phyloP scores from a whole-genome alignment of 495 filamentous ascomycete genomes.

The Aspergillus ellipticus region DNA sequence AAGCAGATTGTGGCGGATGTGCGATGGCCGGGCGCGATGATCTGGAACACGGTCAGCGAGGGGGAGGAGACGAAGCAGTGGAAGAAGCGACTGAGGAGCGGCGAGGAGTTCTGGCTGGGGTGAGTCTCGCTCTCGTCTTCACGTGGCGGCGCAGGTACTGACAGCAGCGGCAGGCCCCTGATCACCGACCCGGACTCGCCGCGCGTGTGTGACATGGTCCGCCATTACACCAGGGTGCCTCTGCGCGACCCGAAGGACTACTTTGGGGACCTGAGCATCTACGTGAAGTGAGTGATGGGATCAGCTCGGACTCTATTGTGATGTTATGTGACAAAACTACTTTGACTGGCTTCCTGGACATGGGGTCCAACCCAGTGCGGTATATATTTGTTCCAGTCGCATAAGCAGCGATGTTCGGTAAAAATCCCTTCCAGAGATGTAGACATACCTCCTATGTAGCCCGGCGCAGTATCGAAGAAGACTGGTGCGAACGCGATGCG shows the following conservation, averaged over 20 bases:
- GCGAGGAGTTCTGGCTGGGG: constrained; percentile 19
- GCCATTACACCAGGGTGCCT: constrained; percentile 15
- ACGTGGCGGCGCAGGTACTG: too few relatives aligned
- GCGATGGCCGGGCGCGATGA: constrained; percentile 28
- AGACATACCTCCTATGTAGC: too few relatives aligned
- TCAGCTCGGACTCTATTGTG: background rate
- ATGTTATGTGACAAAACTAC: background rate
- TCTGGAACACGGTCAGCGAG: constrained; percentile 29
- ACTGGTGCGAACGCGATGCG: too few relatives aligned
- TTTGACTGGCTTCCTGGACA: background rate
- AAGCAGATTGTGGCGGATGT: constrained; percentile 34
- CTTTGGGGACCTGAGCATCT: constrained; percentile 24
- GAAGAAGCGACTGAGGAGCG: constrained; percentile 14
- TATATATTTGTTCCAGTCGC: too few relatives aligned
- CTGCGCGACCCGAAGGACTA: constrained; percentile 20
- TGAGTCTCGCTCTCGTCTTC: constrained; percentile 7
- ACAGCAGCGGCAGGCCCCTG: constrained; percentile 11
- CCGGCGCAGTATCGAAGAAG: too few relatives aligned
- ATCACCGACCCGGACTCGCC: constrained; percentile 25
- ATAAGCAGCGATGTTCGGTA: too few relatives aligned
- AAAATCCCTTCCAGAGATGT: too few relatives aligned
- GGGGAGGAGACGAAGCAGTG: constrained; percentile 11
- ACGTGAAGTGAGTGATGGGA: constrained; percentile 12
- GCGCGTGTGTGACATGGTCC: constrained; percentile 18
- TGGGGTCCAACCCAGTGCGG: too few relatives aligned